Base-by-base conservation (phyloP, 257 asterid species). In the Solanum stenotomum region DNA sequence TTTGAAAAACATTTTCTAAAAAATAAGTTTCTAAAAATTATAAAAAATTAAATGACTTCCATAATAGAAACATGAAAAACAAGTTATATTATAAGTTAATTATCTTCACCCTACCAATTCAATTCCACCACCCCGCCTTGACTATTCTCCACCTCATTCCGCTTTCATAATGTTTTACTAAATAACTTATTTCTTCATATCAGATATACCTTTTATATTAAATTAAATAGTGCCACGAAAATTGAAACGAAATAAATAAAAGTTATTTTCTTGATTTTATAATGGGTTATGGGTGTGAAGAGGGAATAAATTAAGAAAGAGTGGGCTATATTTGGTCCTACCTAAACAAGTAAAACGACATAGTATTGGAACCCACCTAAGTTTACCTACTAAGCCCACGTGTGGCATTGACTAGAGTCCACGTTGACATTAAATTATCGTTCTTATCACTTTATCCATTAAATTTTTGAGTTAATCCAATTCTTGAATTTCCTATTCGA, bases 331-430 rank as follows among this genome's bases (percentile, higher is more conserved):
- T n/a, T 81, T 46, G 70, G 85, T 9, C 70, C 44, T 49, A 49
- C 85, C 44, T 29, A 18, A 46, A 46, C 23, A 33, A 14, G 12
- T 29, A 70, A 67, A 70, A 29, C 44, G n/a, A 82, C 85, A 29
- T 6, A 23, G 5, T 13, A 38, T 56, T 56, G 35, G 44, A 75
- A 25, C 84, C 86, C 75, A 87, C 88, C 88, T 5, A 89, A 40
- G 75, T 70, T 76, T 42, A 34, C 87, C 87, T 75, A 40, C 75
- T 79, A 22, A 87, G 27, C 23, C 88, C 88, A 90, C 87, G 89
- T 84, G 63, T 87, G 52, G 18, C 31, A 25, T 82, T 82, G 86
- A 82, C 86, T 18, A 49, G 20, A 49, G 86, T 49, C 86, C 86
- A 82, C 86, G 86, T 82, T 49, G 70, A 82, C 44, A 49, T 82